A percentile compares a stretch with the other conserved stretches of the same genome.
These are phyloP conservation scores for Phaseolus coccineus DNA, from an alignment of 331 rosid genomes.

Conservation along the genomic window DNA sequence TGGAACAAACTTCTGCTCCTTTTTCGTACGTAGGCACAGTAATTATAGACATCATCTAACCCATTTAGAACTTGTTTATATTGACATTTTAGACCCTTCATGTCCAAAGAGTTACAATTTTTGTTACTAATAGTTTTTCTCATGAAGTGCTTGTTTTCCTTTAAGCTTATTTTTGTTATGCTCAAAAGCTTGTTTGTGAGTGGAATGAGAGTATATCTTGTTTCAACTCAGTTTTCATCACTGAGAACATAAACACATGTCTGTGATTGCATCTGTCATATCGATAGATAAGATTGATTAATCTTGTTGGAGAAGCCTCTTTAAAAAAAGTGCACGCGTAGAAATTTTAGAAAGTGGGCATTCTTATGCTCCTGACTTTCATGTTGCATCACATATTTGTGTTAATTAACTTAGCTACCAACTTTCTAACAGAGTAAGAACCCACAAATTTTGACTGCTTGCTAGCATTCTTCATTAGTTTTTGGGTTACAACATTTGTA, in stretches of 20 bases:
- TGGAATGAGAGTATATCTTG: background rate
- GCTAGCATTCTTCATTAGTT: constrained; percentile 14
- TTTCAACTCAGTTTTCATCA: background rate
- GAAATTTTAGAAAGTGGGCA: constrained; percentile 1
- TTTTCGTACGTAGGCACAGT: background rate
- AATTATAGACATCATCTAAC: background rate
- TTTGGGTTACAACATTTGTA: constrained; percentile 38
- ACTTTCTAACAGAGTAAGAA: background rate
- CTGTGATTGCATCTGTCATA: constrained; percentile 14
- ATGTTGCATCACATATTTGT: constrained; percentile 1
- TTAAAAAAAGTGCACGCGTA: background rate
- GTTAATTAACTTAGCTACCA: too few species aligned
- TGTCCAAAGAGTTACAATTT: background rate
- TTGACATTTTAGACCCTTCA: background rate
- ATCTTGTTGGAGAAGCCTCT: constrained; percentile 13
- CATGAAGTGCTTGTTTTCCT: background rate
- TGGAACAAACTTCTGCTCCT: background rate
- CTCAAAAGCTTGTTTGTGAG: background rate
- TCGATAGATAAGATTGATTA: constrained; percentile 17
- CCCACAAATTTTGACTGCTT: background rate
- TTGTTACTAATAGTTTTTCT: background rate
- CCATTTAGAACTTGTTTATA: background rate
- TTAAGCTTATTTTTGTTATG: background rate
- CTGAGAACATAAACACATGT: background rate
- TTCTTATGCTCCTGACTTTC: constrained; percentile 1